Evolutionary conservation across 164 flowering plant species (phyloP).

Genomic region (Cinnamomum micranthum): DNA sequence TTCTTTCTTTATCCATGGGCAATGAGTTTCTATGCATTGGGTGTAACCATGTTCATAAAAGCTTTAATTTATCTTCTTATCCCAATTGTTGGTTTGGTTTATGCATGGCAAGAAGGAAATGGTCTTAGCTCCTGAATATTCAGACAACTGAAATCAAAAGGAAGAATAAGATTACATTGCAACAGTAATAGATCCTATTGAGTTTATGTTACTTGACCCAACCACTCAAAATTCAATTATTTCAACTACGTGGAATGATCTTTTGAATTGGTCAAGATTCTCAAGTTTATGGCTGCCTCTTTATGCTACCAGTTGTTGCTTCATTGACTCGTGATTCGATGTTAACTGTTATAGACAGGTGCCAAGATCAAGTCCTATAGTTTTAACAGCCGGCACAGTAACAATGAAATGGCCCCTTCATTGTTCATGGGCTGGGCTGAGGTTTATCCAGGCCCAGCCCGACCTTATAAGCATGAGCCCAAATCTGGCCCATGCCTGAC

Average conservation of each 20-base stretch:
- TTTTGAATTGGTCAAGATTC: too few species aligned
- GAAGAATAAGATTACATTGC: conserved; percentile 6
- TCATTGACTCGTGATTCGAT: too few species aligned
- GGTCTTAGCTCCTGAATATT: conserved; percentile 7
- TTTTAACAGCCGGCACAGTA: too few species aligned
- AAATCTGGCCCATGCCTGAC: too few species aligned
- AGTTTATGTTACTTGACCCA: conserved; percentile 2
- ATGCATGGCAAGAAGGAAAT: conserved; percentile 10
- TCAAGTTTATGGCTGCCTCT: too few species aligned
- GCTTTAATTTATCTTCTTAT: conserved; percentile 5
- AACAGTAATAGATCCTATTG: conserved; percentile 7
- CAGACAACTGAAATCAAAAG: conserved; percentile 8
- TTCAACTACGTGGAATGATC: background rate
- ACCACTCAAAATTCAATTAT: conserved; percentile 10
- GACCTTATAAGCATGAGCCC: too few species aligned
- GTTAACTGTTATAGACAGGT: too few species aligned
- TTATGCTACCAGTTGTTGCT: background rate
- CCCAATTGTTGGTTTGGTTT: conserved; percentile 8
- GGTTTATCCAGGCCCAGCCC: too few species aligned
- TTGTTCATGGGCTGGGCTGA: too few species aligned
- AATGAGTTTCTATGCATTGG: background rate
- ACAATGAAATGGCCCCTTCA: too few species aligned
- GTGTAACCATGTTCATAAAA: conserved; percentile 2
- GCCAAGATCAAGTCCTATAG: too few species aligned
- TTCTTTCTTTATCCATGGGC: background rate